Evolutionary conservation across 345 rosid genomes (phyloP).

Genomic region (Corymbia maculata): DNA sequence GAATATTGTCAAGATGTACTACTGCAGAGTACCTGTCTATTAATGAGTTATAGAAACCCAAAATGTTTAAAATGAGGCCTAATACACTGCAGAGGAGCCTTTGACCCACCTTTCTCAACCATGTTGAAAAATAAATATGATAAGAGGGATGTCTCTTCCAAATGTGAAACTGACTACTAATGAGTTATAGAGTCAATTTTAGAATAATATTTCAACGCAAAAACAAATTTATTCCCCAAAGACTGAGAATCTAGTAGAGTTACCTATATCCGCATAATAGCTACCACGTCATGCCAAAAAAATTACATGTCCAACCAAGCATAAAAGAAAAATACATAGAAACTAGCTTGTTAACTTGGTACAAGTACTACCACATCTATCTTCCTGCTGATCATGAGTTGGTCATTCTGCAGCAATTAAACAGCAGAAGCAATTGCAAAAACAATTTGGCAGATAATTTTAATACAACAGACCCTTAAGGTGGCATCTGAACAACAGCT

Average conservation of each 20-base stretch:
- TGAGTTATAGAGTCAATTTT: not conserved
- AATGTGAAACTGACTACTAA: not conserved
- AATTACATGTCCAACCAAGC: not conserved
- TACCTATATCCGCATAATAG: not conserved
- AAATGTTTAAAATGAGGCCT: not conserved
- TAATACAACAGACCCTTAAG: not conserved
- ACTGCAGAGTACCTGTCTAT: slow-evolving; percentile 54
- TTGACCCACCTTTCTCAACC: not conserved
- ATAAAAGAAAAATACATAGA: not conserved
- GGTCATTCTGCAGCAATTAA: not conserved
- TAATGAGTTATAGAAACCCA: slow-evolving; percentile 2
- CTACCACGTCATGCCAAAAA: not conserved
- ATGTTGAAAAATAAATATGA: not conserved
- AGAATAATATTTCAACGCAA: not conserved
- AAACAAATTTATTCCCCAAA: not conserved
- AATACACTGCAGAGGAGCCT: not conserved
- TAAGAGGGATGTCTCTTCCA: not conserved
- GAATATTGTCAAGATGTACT: not conserved
- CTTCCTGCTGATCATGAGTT: not conserved
- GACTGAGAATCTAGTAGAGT: not conserved
- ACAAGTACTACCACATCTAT: not conserved
- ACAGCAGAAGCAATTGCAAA: not conserved
- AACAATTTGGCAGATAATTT: not conserved
- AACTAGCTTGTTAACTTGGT: not conserved
- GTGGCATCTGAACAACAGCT: not conserved